phyloP scores from a whole-genome alignment of 768 basidiomycete genomes.

The Leccinum arenicola region DNA sequence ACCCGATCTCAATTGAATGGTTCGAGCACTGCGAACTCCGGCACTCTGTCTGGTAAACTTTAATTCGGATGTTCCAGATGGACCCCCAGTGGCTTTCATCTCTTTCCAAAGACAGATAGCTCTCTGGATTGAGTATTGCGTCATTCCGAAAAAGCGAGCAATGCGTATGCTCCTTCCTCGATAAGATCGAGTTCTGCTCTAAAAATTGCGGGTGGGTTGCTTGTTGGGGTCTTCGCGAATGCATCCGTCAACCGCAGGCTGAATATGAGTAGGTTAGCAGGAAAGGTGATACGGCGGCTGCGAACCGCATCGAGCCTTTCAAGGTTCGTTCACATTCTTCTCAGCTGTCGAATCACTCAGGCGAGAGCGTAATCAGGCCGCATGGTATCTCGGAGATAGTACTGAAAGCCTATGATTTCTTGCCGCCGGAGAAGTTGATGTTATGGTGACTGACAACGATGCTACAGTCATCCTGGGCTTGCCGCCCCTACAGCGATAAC shows the following conservation, averaged over 20 bases:
- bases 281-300: slow-evolving; percentile 14
- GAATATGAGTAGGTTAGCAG: slow-evolving; percentile 40
- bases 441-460: slow-evolving; percentile 50
- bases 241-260: slow-evolving; percentile 15
- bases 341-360: background rate
- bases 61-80: background rate
- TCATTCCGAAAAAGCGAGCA: slow-evolving; percentile 4
- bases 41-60: background rate
- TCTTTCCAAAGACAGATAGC: background rate
- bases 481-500: background rate
- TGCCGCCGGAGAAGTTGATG: slow-evolving; percentile 41
- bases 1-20: slow-evolving; percentile 3
- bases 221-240: slow-evolving; percentile 5
- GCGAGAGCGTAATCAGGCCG: slow-evolving; percentile 36
- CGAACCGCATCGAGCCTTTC: slow-evolving; percentile 26
- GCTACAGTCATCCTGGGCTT: slow-evolving; percentile 36
- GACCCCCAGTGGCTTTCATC: background rate
- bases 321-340: slow-evolving; percentile 30
- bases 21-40: background rate
- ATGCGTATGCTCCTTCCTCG: background rate
- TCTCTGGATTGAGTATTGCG: background rate
- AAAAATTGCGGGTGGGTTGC: slow-evolving; percentile 1
- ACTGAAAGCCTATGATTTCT: slow-evolving; percentile 47
- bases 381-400: slow-evolving; percentile 57
- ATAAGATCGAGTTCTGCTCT: slow-evolving; percentile 1